Evolutionary conservation across 768 basidiomycete species (phyloP), one percentile per base, ranked within the genome.

Genomic region (Podaxis pistillaris): DNA sequence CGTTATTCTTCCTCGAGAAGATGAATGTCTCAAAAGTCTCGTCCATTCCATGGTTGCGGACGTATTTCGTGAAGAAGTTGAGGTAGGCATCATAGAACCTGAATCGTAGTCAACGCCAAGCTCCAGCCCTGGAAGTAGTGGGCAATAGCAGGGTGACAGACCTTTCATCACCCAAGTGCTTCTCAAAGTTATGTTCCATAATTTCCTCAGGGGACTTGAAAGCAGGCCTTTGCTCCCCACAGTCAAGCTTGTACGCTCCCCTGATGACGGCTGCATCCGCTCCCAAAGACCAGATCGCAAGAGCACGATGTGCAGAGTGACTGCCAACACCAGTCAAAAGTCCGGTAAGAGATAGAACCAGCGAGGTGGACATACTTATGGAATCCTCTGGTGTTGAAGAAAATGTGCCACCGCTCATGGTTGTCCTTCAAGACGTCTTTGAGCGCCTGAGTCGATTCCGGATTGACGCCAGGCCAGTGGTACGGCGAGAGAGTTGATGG

Each of bases 71-170:
- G 70, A 89, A 90, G 72, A 84, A 90, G 3, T 76, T 69, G 19
- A 85, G 70, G 68, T 89, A 91, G 0, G 79, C 78, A n/a, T 76
- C 70, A 64, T 86, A 89, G 66, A 79, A 89, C 12, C 87, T 89
- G 65, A 8, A 19, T 30, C 19, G 53, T 37, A 62, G 65, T 19
- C 17, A 41, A 3, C 17, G 4, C 7, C 17, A 41, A 41, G 17
- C 7, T n/a, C 15, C 4, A 41, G 40, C 12, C 12, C 40, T 41
- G 12, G 40, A 41, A 15, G 40, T n/a, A 3, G 17, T n/a, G 17
- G 13, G 13, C 4, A 41, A 4, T 15, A 41, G 17, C 40, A n/a
- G 13, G 12, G 12, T 41, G 40, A 3, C 81, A 37, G 65, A 89
- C 86, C 73, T 74, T 46, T 79, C 78, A 54, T 89, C 81, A 0